Percentiles rank a stretch among this genome's conserved stretches.
These are phyloP conservation scores for Eleusine indica DNA, from an alignment of 176 grass and related monocot species.

Conservation along the genomic window DNA sequence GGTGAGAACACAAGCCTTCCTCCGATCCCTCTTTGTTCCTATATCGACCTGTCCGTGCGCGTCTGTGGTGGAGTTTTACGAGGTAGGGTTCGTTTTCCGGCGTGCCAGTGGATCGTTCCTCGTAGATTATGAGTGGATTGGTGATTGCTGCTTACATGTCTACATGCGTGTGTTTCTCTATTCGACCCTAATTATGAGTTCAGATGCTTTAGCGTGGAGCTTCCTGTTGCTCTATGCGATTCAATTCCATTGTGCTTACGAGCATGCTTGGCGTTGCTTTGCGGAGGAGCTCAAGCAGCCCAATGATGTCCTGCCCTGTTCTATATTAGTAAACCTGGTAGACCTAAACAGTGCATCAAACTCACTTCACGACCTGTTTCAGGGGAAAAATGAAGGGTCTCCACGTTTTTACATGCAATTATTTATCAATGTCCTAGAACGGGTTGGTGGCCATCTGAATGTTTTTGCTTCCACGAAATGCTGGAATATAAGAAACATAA, in stretches of 20 bases:
- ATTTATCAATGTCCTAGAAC: neutral
- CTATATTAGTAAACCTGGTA: neutral
- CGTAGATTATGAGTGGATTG: neutral
- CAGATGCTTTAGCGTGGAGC: neutral
- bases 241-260: neutral
- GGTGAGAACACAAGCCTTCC: slow-evolving; percentile 18
- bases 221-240: neutral
- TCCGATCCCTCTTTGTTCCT: neutral
- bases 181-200: no score
- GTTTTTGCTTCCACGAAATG: neutral
- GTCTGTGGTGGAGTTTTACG: neutral
- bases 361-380: neutral
- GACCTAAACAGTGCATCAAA: neutral
- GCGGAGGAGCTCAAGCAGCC: neutral
- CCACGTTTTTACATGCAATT: neutral
- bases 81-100: neutral
- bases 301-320: neutral
- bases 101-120: neutral
- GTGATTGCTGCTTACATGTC: neutral
- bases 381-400: neutral
- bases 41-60: neutral
- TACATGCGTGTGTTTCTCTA: neutral
- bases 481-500: neutral
- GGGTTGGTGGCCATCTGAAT: neutral
- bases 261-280: neutral